Evolutionary conservation across 2,329 filamentous ascomycete species (phyloP), one percentile per base, ranked within the genome.

Genomic region (Aspergillus ochraceus): DNA sequence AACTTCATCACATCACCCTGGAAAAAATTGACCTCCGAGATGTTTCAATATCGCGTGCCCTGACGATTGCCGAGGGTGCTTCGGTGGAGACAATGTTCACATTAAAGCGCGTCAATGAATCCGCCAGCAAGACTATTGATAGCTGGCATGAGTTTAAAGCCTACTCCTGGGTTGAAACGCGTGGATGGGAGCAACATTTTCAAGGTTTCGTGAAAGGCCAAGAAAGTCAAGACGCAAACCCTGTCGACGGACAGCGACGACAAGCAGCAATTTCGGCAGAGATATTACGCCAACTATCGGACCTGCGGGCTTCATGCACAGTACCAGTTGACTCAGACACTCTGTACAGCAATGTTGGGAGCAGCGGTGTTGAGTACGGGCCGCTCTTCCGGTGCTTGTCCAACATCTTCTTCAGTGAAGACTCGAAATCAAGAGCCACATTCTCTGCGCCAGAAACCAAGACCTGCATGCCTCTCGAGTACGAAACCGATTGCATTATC

Each of bases 31-130:
- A 82, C 56, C 66, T 85, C 19, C 78, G 80, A 14, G 79, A 84
- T 54, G 73, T 84, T 4, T 71, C 72, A 4, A 77, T 84, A 47
- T 73, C 76, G 24, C 76, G 80, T 51, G 80, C 82, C 0, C 72
- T 84, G 17, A 74, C 83, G 4, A 72, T 84, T 3, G 74, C 75
- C 3, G 80, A 84, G 54, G 78, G 79, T 29, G 60, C 70, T 2
- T 80, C 83, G 55, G 70, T 81, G 2, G 83, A 85, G 66, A 79
- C 81, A 66, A 84, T 77, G 4, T 80, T 81, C 30, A 78, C 78
- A 19, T 75, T 85, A 6, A 64, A 74, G 6, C 67, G 64, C 20
- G 39, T 64, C 3, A 80, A 82, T 63, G 76, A 77, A 3, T 77
- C 74, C 0, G 69, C 77, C 14, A 71, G 71, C 1, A 75, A 63